Conservation (phyloP, 176 grass and related monocot genomes). For the Ananas comosus region DNA sequence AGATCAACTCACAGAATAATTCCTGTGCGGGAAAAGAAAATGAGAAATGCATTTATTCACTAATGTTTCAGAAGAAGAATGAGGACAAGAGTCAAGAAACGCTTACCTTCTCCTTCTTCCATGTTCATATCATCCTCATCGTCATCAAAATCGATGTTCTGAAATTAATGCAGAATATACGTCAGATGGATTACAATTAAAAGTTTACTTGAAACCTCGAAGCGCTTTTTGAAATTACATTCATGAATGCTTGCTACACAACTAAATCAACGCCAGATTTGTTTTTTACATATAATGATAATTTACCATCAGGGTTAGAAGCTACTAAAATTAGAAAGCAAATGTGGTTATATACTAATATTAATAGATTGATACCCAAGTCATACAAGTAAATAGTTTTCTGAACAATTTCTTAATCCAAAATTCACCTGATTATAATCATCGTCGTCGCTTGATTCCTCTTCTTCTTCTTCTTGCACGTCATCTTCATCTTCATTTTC, state of each 20-base stretch:
- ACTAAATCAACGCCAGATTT: background rate
- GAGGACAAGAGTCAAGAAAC: background rate
- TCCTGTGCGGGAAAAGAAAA: background rate
- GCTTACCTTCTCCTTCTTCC: slow-evolving; percentile 30
- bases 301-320: no score
- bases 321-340: no score
- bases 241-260: background rate
- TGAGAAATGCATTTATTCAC: background rate
- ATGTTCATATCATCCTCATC: slow-evolving; percentile 45
- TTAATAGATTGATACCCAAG: no score
- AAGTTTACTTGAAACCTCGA: background rate
- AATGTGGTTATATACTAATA: no score
- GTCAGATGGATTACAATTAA: background rate
- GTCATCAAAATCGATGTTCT: slow-evolving; percentile 48
- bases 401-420: no score
- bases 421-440: slow-evolving; percentile 40
- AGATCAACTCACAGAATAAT: background rate
- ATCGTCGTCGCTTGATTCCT: slow-evolving; percentile 31
- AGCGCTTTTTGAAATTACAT: background rate
- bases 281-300: no score
- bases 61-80: background rate
- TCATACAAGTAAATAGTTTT: no score
- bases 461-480: slow-evolving; percentile 14
- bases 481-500: slow-evolving; percentile 31
- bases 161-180: background rate